Conservation (phyloP, 2,329 filamentous ascomycete genomes). For the Hymenoscyphus fraxineus region DNA sequence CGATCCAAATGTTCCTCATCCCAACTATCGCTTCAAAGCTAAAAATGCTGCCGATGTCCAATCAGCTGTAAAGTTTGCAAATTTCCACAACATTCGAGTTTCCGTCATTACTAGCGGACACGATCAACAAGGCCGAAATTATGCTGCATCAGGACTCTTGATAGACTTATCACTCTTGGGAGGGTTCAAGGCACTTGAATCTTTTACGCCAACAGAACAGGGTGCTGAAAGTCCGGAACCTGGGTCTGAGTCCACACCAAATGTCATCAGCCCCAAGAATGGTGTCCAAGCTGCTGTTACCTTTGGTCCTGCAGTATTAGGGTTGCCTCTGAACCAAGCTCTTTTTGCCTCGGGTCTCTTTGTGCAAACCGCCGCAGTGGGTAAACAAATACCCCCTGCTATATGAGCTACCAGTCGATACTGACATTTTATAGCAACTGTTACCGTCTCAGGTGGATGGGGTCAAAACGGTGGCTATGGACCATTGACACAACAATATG, state of each 20-base stretch:
- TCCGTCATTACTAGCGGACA: not conserved
- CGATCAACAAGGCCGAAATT: not conserved
- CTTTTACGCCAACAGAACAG: not conserved
- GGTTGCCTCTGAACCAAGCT: not conserved
- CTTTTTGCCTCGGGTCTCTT: not conserved
- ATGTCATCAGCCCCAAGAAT: too few species aligned
- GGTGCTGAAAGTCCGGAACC: not conserved
- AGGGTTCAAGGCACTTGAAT: not conserved
- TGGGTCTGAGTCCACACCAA: too few species aligned
- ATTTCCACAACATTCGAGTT: not conserved
- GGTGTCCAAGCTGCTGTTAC: not conserved
- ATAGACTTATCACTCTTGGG: not conserved
- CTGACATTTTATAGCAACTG: not conserved
- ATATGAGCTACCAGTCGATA: not conserved
- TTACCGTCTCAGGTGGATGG: not conserved
- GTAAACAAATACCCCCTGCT: not conserved
- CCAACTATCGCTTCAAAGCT: not conserved
- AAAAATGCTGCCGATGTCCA: not conserved
- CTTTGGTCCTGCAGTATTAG: not conserved
- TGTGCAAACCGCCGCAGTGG: not conserved
- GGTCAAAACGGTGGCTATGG: not conserved
- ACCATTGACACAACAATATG: not conserved
- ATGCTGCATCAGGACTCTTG: not conserved
- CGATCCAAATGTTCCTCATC: not conserved
- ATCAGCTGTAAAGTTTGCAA: not conserved